Percentiles rank a stretch among this genome's conserved stretches.
phyloP scores from a whole-genome alignment of 345 rosid species.

The Toxicodendron radicans region DNA sequence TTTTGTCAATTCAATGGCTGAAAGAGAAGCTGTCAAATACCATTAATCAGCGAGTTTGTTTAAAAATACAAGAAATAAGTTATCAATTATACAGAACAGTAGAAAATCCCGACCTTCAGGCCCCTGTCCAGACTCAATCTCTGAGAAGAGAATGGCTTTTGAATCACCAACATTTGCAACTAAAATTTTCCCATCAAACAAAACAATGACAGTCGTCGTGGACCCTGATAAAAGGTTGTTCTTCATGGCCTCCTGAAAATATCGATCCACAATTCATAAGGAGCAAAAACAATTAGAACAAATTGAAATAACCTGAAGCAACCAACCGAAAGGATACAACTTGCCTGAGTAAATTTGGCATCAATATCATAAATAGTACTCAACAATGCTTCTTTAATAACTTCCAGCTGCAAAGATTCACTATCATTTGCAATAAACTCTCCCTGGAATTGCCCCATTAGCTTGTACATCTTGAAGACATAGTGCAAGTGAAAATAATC shows the following conservation, averaged over 20 bases:
- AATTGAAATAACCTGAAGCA: background rate
- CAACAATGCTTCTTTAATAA: slow-evolving; percentile 82
- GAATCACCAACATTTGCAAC: slow-evolving; percentile 34
- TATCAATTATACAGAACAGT: background rate
- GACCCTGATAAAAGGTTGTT: slow-evolving; percentile 24
- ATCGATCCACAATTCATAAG: background rate
- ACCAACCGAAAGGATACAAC: background rate
- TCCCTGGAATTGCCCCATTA: background rate
- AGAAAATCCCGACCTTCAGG: slow-evolving; percentile 8
- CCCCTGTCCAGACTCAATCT: background rate
- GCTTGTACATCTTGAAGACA: slow-evolving; percentile 19
- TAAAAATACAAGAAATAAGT: too few relatives aligned
- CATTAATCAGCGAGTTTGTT: background rate
- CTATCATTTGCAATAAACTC: background rate
- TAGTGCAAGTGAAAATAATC: slow-evolving; percentile 70
- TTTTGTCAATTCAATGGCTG: slow-evolving; percentile 16
- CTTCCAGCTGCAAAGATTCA: slow-evolving; percentile 29
- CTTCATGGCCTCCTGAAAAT: slow-evolving; percentile 23
- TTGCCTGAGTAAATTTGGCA: slow-evolving; percentile 74
- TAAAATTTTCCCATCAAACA: slow-evolving; percentile 17
- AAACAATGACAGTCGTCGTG: slow-evolving; percentile 18
- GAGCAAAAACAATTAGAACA: background rate
- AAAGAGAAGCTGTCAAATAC: slow-evolving; percentile 17
- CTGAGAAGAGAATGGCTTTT: slow-evolving; percentile 22
- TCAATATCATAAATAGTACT: slow-evolving; percentile 89